Conservation (phyloP, 371 early-diverging fungal genomes). For the Mucor racemosus region DNA sequence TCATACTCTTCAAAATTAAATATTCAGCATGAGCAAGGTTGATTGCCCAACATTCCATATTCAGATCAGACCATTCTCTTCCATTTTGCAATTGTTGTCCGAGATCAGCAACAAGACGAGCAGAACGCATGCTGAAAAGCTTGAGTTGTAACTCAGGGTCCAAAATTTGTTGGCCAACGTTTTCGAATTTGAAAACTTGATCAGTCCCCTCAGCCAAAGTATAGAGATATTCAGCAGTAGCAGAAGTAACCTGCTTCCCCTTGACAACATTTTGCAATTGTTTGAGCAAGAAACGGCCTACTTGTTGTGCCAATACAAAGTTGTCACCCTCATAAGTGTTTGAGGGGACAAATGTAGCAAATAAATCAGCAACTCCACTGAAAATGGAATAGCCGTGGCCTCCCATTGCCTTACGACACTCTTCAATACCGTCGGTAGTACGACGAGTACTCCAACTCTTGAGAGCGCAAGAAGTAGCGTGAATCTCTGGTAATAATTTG, state of each 20-base stretch:
- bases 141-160: conserved; percentile 57
- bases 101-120: conserved; percentile 57
- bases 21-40: conserved; percentile 54
- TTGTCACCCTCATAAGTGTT: conserved; percentile 73
- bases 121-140: conserved; percentile 65
- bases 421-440: conserved; percentile 74
- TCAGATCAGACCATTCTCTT: conserved; percentile 57
- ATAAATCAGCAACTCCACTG: conserved; percentile 74
- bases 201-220: conserved; percentile 33
- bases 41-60: conserved; percentile 62
- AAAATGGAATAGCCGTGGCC: conserved; percentile 83
- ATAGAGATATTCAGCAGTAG: conserved; percentile 45
- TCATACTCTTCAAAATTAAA: conserved; percentile 25
- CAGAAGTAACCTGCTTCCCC: conserved; percentile 27
- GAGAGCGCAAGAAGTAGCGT: conserved; percentile 79
- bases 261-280: conserved; percentile 44
- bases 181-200: conserved; percentile 27
- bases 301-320: conserved; percentile 74
- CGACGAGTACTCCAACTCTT: conserved; percentile 78
- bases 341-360: conserved; percentile 67
- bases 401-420: conserved; percentile 80
- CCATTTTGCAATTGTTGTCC: conserved; percentile 38
- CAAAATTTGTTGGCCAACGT: conserved; percentile 29
- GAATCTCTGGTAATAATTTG: conserved; percentile 71
- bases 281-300: conserved; percentile 66